Percentiles rank a stretch among this genome's conserved stretches.
phyloP scores from a whole-genome alignment of 257 asterid species.

The Craterostigma plantagineum region DNA sequence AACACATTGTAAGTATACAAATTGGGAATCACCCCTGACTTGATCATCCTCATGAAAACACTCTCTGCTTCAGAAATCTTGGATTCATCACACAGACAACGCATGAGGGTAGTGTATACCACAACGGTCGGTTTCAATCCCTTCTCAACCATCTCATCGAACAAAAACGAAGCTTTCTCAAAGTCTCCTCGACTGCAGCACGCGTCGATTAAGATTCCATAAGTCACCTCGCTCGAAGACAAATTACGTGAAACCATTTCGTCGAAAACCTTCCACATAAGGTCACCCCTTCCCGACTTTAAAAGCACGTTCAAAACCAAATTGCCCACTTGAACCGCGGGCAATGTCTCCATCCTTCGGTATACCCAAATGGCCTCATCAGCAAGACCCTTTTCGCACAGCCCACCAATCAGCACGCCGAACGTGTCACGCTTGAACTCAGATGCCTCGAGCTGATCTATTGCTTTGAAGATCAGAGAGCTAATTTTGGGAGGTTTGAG shows the following conservation, averaged over 20 bases:
- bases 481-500: conserved; percentile 33
- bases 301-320: conserved; percentile 35
- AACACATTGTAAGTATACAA: conserved; percentile 41
- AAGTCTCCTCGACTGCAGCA: conserved; percentile 29
- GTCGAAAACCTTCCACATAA: conserved; percentile 43
- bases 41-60: conserved; percentile 21
- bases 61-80: conserved; percentile 36
- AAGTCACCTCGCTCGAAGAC: conserved; percentile 41
- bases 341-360: conserved; percentile 26
- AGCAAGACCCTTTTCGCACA: conserved; percentile 41
- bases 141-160: conserved; percentile 42
- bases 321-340: conserved; percentile 43
- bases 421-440: conserved; percentile 15
- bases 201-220: conserved; percentile 58
- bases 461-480: conserved; percentile 33
- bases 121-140: conserved; percentile 48
- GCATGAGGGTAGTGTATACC: conserved; percentile 37
- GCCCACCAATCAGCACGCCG: conserved; percentile 51
- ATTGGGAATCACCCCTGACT: conserved; percentile 29
- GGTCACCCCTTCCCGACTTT: conserved; percentile 20
- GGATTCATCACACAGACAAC: conserved; percentile 26
- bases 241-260: conserved; percentile 34
- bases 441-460: conserved; percentile 13
- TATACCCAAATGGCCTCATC: conserved; percentile 69
- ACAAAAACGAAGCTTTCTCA: conserved; percentile 21